These are phyloP conservation scores for Gremmenia infestans DNA, from an alignment of 2,329 filamentous ascomycete genomes.

Conservation along the genomic window DNA sequence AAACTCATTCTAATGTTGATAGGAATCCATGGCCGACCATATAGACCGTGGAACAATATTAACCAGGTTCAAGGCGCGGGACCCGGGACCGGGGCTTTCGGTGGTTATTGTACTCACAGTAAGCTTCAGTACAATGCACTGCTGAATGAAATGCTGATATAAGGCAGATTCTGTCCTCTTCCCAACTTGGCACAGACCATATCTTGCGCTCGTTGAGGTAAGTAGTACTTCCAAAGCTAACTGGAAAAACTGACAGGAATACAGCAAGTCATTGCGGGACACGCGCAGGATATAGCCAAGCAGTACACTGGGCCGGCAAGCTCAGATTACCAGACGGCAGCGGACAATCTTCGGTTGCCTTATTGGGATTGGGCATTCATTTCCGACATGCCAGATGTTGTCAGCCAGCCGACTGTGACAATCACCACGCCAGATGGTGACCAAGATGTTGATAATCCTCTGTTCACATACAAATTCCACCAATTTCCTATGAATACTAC, in stretches of 20 bases:
- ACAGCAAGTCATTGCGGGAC: constrained; percentile 48
- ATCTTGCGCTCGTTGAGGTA: constrained; percentile 50
- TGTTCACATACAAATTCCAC: constrained; percentile 48
- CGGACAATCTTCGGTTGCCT: constrained; percentile 38
- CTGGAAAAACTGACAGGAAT: background rate
- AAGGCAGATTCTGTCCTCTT: constrained; percentile 10
- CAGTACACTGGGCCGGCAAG: constrained; percentile 13
- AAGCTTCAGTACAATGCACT: background rate
- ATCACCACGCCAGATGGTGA: constrained; percentile 26
- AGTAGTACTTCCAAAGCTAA: background rate
- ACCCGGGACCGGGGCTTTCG: background rate
- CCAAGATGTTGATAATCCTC: constrained; percentile 42
- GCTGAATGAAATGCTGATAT: background rate
- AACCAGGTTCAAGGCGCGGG: constrained; percentile 4
- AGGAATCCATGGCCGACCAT: constrained; percentile 25
- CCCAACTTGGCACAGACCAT: constrained; percentile 48
- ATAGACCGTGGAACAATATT: constrained; percentile 23
- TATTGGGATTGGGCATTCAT: constrained; percentile 45
- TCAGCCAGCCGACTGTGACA: constrained; percentile 28
- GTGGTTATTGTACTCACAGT: constrained; percentile 30
- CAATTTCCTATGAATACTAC: constrained; percentile 30
- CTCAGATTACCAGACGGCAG: constrained; percentile 38
- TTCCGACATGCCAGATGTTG: constrained; percentile 38
- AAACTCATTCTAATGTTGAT: background rate
- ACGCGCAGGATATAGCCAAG: constrained; percentile 42